Evolutionary conservation across 2,329 filamentous ascomycete species (phyloP), one percentile per base, ranked within the genome.

Genomic region (Fusarium sp.): DNA sequence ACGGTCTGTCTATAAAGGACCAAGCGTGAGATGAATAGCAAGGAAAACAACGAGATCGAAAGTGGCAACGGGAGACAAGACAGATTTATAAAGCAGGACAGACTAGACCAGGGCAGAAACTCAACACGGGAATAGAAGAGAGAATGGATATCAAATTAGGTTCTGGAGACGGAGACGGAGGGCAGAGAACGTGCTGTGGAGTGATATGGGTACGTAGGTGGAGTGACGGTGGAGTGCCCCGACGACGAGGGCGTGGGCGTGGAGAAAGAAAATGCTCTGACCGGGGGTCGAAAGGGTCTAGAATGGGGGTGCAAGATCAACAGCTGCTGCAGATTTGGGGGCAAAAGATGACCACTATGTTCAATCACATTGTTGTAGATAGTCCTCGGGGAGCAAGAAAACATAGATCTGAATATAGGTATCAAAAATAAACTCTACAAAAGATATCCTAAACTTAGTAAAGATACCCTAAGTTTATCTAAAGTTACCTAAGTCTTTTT

Each of bases 171-270:
- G 44, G 44, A 26, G 26, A 28, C 20, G 44, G 10, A 30, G 26
- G 4, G 6, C 11, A 62, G 38, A 63, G 61, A 51, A 41, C 55
- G 42, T 66, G 47, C 56, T 61, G 58, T 69, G 66, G 66, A 69
- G 66, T 69, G 66, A 69, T 69, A 69, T 69, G 66, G 66, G 56
- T 62, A 69, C 65, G 38, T 26, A 39, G 59, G 70, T 76, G 74
- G 74, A 66, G 74, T 68, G 70, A 70, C 74, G 61, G 70, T 72
- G 72, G 72, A 75, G 74, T 71, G 61, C 59, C 65, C 64, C 65
- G 56, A 61, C 53, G 68, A 67, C 50, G 18, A 67, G 31, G 30
- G 39, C 28, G 63, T 63, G 68, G 54, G 71, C 51, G 71, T 74
- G 71, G 68, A 50, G 71, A 72, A 72, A 36, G 31, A 47, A 56